Base-by-base conservation (phyloP, 441 rosid genomes). In the Iberis amara region DNA sequence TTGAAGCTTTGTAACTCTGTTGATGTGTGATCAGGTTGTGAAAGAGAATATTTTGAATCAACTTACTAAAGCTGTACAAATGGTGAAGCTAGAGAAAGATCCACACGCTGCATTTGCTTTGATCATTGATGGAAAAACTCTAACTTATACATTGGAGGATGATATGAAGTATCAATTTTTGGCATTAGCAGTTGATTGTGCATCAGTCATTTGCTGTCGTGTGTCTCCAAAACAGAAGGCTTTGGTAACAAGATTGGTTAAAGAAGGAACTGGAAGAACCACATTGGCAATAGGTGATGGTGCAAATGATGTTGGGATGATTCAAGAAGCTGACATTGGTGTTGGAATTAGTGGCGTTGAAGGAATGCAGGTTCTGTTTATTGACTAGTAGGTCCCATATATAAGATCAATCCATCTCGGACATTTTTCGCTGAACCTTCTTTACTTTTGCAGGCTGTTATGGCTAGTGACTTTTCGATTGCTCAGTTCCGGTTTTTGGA, bases 241-340 rank as follows among this genome's bases (percentile, higher is more conserved):
- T 7, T 62, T 89, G 76, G 96, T 90, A 46, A 84, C 94, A 8
- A 79, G 97, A 53, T 60, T 90, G 65, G 97, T 90, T 51, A 90
- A 84, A 77, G 82, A 86, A 64, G 97, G 97, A 52, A 90, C 96
- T 4, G 80, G 94, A 23, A 86, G 69, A 76, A 84, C 94, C 26
- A 90, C 96, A 46, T 64, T 90, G 58, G 97, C 94, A 6, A 76
- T 90, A 38, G 97, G 97, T 56, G 97, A 90, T 60, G 97, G 97
- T 54, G 97, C 97, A 41, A 90, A 90, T 64, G 97, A 90, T 59
- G 97, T 90, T 39, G 97, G 97, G 55, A 90, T 90, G 97, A 90
- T 90, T 71, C 94, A 90, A 73, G 97, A 90, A 82, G 97, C 97
- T 45, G 97, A 89, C 46, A 89, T 89, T 64, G 97, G 97, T 57